Base-by-base conservation (phyloP, 2,329 filamentous ascomycete genomes). In the Rugonectria rugulosa region DNA sequence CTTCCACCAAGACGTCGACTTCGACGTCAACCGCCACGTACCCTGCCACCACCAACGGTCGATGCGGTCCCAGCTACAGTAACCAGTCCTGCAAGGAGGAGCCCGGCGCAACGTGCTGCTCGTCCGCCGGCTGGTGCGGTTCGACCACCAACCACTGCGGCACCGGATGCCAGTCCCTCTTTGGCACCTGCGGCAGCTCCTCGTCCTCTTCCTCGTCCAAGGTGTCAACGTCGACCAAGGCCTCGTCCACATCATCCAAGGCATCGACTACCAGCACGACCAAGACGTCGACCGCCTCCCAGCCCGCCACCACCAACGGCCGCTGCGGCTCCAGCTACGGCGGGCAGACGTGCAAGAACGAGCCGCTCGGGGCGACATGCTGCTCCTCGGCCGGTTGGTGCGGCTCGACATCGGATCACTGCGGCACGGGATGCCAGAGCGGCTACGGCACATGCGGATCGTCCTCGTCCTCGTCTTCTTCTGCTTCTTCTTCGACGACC, bases 381-480 rank as follows among this genome's bases (percentile, higher is more conserved):
- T 68, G 66, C 37, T 66, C 64, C 5, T 24, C 55, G 26, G 55
- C 57, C 7, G 64, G 63, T 5, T 68, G 66, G 66, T 80, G 78
- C 60, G 77, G 79, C 29, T 66, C 68, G 10, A 74, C 72, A 2
- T 64, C 65, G 17, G 73, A 70, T 12, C 75, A 79, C 58, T 79
- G 77, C 66, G 68, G 68, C 11, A 62, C 61, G 2, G 75, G 75
- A 4, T 79, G 77, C 56, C 76, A 79, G 59, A 59, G 69, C 3
- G 62, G 54, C 1, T 74, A 63, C 21, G 72, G 72, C 1, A 66
- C 53, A 4, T 73, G 70, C 23, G 61, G 54, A 2, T 54, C 49
- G 3, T 32, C 41, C 8, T 51, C 54, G 6, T 52, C 64, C 58
- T 23, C 64, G 42, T 34, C 41, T n/a, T 29, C 29, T n/a, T 36